Conservation (phyloP, 139 green algal species). For the Tetratostichococcus sp. region DNA sequence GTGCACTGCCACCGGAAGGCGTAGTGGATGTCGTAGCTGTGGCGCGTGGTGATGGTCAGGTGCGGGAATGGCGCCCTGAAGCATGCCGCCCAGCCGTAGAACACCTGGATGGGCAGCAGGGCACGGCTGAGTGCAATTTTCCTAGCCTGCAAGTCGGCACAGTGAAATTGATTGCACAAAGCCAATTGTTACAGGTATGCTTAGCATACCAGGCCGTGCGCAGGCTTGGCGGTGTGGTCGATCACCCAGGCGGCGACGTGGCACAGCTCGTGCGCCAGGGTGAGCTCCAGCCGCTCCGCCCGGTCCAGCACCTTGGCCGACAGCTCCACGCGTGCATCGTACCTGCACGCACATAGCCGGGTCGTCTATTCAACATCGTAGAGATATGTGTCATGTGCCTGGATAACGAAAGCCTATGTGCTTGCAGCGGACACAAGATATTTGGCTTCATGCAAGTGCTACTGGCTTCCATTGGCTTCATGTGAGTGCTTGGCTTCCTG, state of each 20-base stretch:
- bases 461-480: no score
- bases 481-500: no score
- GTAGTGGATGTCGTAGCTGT: conserved; percentile 50
- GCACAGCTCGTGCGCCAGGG: conserved; percentile 67
- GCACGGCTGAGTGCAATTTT: no score
- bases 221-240: conserved; percentile 50
- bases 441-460: no score
- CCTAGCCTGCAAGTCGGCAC: no score
- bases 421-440: no score
- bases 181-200: no score
- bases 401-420: no score
- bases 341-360: conserved; percentile 12
- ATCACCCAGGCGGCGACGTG: conserved; percentile 59
- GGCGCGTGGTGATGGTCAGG: conserved; percentile 56
- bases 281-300: conserved; percentile 37
- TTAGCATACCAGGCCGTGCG: conserved; percentile 32
- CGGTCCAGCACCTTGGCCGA: conserved; percentile 57
- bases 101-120: conserved; percentile 12
- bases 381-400: no score
- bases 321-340: conserved; percentile 49
- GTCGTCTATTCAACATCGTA: neutral
- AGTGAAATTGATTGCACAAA: no score
- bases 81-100: conserved; percentile 41
- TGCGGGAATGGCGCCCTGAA: conserved; percentile 28
- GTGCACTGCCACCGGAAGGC: conserved; percentile 51